Base-by-base conservation (phyloP, 192 early-diverging fungal species). In the Diversispora eburnea region DNA sequence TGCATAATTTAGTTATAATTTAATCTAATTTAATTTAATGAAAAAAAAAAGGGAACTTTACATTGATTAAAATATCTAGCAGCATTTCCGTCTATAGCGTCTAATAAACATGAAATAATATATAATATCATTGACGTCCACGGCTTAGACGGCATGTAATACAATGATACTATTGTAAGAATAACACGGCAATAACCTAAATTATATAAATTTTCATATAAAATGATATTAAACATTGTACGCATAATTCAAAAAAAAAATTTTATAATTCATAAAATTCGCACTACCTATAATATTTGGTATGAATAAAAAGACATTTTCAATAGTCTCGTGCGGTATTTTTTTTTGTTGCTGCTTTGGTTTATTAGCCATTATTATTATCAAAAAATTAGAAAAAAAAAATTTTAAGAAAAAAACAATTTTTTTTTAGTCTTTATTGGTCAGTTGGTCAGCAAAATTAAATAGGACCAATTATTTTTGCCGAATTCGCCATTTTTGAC, bases 1-100 rank as follows among this genome's bases (percentile, higher is more conserved):
- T 42, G 3, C 33, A 9, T 7, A 19, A 51, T 13, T 70, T 8
- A n/a, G 51, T 17, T 13, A 17, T 54, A 70, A 68, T 49, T 12
- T 19, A 46, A 63, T 45, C 52, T 25, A 19, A 12, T 8, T 15
- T n/a, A 41, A 22, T 56, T 22, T 19, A 12, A 17, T 12, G 33
- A 12, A 15, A 15, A 45, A 5, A 12, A 15, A 15, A 45, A 5
- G 25, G 25, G 25, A 33, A 49, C 84, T 80, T 80, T 85, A 95
- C 97, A 92, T 80, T 99, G 98, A 59, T 90, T 77, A 61, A 92
- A 93, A 72, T 92, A 90, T 61, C 96, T 84, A n/a, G 98, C 98
- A 63, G 94, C 95, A 75, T 93, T 85, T 3, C 98, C 98, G 80
- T 99, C 96, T 8, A 91, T 87, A 2, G 93, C 98, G 78, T 99